These are phyloP conservation scores for Atalantia buxifolia DNA, from an alignment of 345 rosid genomes.

Conservation along the genomic window DNA sequence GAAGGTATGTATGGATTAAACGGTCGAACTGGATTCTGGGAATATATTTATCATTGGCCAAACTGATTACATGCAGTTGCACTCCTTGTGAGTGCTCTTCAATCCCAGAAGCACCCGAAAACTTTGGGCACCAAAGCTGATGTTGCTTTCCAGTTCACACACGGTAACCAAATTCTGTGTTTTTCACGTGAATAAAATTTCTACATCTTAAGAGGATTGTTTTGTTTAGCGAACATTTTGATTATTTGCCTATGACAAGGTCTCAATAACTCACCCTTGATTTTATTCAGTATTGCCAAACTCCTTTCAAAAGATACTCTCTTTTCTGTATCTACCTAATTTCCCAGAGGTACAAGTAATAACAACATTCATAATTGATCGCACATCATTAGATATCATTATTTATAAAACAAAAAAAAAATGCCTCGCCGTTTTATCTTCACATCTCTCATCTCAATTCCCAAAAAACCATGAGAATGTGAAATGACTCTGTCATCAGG, in stretches of 20 bases:
- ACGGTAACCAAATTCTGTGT: neutral
- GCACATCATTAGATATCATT: neutral
- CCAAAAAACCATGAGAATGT: neutral
- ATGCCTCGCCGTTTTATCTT: neutral
- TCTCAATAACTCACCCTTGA: neutral
- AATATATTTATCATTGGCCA: conserved; percentile 44
- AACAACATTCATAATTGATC: neutral
- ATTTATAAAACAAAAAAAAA: neutral
- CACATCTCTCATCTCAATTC: neutral
- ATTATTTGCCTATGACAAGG: neutral
- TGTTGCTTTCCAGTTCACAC: neutral
- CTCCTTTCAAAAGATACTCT: neutral
- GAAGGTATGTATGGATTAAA: conserved; percentile 48
- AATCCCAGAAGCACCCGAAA: neutral
- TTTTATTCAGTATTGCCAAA: neutral
- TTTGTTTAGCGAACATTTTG: neutral
- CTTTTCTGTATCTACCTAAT: neutral
- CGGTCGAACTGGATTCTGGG: conserved; percentile 49
- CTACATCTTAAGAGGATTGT: neutral
- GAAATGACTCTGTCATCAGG: neutral
- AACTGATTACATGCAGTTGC: neutral
- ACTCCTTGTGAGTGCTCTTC: neutral
- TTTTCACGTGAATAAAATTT: neutral
- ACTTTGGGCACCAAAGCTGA: no score
- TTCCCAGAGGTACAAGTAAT: neutral